Evolutionary conservation across 192 early-diverging fungal genomes (phyloP).

Genomic region (Coemansia sp.): DNA sequence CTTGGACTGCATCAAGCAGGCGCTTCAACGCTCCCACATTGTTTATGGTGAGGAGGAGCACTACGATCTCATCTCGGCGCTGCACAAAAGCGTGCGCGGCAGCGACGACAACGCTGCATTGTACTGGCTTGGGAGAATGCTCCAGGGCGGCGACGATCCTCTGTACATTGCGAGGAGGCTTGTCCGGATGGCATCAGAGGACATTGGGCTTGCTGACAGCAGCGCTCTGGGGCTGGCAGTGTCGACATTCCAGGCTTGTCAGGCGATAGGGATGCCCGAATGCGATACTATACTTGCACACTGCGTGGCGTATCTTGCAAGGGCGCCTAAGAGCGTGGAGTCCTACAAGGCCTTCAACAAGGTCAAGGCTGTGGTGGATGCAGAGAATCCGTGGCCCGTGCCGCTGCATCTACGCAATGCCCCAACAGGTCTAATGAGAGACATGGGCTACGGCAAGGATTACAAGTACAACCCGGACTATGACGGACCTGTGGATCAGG

Average conservation of each 20-base stretch:
- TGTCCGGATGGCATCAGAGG: constrained; percentile 81
- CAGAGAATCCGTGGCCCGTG: constrained; percentile 72
- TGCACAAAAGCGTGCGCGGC: constrained; percentile 90
- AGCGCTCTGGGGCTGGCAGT: constrained; percentile 72
- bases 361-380: constrained; percentile 63
- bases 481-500: constrained; percentile 71
- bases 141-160: constrained; percentile 87
- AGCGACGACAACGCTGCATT: constrained; percentile 75
- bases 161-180: constrained; percentile 82
- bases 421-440: constrained; percentile 77
- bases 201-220: constrained; percentile 85
- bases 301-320: constrained; percentile 72
- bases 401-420: constrained; percentile 85
- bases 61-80: constrained; percentile 85
- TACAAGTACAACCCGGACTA: constrained; percentile 87
- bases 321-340: constrained; percentile 81
- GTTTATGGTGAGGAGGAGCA: constrained; percentile 87
- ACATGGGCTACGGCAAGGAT: constrained; percentile 74
- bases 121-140: constrained; percentile 91
- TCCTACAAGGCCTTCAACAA: constrained; percentile 73
- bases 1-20: constrained; percentile 61
- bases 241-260: constrained; percentile 78
- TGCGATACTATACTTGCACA: constrained; percentile 85
- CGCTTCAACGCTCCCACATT: constrained; percentile 80
- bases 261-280: constrained; percentile 90